Evolutionary conservation across 1,284 basidiomycete species (phyloP), one percentile per base, ranked within the genome.

Genomic region (Mrakiaceae sp.): DNA sequence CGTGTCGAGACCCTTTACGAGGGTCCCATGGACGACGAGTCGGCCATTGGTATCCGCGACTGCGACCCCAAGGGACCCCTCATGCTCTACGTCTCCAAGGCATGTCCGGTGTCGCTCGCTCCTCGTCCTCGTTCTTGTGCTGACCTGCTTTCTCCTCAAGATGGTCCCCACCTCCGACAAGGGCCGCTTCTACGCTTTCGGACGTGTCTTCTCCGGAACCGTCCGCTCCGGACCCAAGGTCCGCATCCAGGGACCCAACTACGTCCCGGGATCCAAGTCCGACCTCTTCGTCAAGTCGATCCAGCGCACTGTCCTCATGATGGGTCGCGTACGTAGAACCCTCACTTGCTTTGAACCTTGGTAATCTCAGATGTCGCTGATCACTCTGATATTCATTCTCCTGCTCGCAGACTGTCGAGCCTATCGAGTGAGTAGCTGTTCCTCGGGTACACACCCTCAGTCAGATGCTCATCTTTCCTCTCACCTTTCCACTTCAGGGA

Each of bases 151-250:
- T 27, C 27, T 27, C 27, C 27, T 27, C 27, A 27, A 98, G 87
- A 98, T 99, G 96, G 95, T 98, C 71, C 96, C 96, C 70, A 98
- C 96, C 67, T 96, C 95, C 73, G 96, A 99, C 81, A 98, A 98
- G 82, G 96, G 96, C 75, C 94, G 96, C 70, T 99, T 98, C 89
- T 98, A 98, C 80, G 96, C 96, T 71, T 98, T 99, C 79, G 96
- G 96, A 80, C 96, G 96, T 86, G 88, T 99, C 82, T 98, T 99
- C 85, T 92, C 96, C 69, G 96, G 96, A 78, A 98, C 93, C 71
- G 92, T 98, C 74, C 86, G 85, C 72, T 87, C 96, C 68, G 96
- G 96, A 68, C 96, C 95, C 75, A 98, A 98, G 83, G 87, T 98
- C 80, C 93, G 96, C 76, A 98, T 99, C 75, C 96, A 98, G 81